Evolutionary conservation across 2,329 filamentous ascomycete species (phyloP), one percentile per base, ranked within the genome.

Genomic region (Immersiporthe knoxdaviesiana): DNA sequence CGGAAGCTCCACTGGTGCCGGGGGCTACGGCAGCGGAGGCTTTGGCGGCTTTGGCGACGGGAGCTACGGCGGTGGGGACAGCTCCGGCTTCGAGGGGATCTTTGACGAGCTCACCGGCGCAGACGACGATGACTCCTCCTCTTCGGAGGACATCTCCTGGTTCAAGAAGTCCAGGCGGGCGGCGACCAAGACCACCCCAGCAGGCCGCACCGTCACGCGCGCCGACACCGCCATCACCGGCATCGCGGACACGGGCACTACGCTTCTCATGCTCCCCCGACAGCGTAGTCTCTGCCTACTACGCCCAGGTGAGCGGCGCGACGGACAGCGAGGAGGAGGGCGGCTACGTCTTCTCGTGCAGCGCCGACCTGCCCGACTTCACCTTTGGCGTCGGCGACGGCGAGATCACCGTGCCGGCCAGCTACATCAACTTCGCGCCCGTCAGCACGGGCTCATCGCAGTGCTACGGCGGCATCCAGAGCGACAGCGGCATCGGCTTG

Each of bases 221-320:
- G 21, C 18, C 82, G 76, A 80, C 64, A 80, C 83, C 1, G 71
- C 73, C 59, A 70, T 72, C 66, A 72, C 67, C 3, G 78, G 75
- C 30, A 80, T 81, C 58, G 79, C 78, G 70, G 81, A 83, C 72
- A 83, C 81, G 27, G 81, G 81, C 73, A 82, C 81, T 44, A 81
- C 81, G 5, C 78, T 83, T 62, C 77, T 82, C 72, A 72, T 81
- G 39, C 76, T 81, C 37, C 75, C n/a, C 76, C 54, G 69, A 76
- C 8, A 72, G 73, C 35, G 75, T 82, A n/a, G 79, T 81, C 68
- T 74, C 78, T 30, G 77, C 74, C 8, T 83, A 83, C 75, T 83
- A 82, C 69, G 74, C 72, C 37, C 72, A 78, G 56, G 78, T 83
- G 24, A 68, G 70, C 24, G 79, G 80, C 16, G 76, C 81, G 0